Base-by-base conservation (phyloP, 768 basidiomycete species). In the Hericium coralloides region DNA sequence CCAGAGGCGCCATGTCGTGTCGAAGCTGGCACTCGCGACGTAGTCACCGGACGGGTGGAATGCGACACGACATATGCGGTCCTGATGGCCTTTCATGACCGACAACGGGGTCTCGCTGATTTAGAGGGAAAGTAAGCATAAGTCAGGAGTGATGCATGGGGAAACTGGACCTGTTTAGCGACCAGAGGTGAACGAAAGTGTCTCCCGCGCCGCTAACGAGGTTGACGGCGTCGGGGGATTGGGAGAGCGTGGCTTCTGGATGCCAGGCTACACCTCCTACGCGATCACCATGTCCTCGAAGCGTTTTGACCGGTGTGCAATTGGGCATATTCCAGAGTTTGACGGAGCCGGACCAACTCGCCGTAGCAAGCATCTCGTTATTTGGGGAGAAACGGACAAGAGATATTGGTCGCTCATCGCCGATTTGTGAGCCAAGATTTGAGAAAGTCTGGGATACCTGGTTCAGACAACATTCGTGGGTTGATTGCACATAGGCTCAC, bases 251-350 rank as follows among this genome's bases (percentile, higher is more conserved):
- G 17, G 95, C 95, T 65, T 85, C 75, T 1, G 97, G 97, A 75
- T 99, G 95, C 97, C 97, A 99, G 39, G 95, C 94, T 48, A 98
- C 86, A 18, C 97, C 97, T 52, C 97, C 93, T 26, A 98, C 85
- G 53, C 89, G 85, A 66, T 98, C 95, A 38, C 76, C 80, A 65
- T 98, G 95, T 7, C 91, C 92, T 72, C 88, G 77, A 55, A 93
- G 71, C 20, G 89, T 80, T 49, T 81, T 77, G 48, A 92, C 79
- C 49, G 83, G 82, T 53, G 88, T 92, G 69, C 95, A 95, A 12
- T 85, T 79, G 17, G 97, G 97, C 5, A 98, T 84, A 64, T 93
- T 91, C 97, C 97, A 99, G 17, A 98, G 66, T 72, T 94, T 98
- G 20, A 94, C 85, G 47, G 85, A 84, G 18, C 97, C 97, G 26